Evolutionary conservation across 2,329 filamentous ascomycete genomes (phyloP).

Genomic region (Cladosporium austrohemisphaericum): DNA sequence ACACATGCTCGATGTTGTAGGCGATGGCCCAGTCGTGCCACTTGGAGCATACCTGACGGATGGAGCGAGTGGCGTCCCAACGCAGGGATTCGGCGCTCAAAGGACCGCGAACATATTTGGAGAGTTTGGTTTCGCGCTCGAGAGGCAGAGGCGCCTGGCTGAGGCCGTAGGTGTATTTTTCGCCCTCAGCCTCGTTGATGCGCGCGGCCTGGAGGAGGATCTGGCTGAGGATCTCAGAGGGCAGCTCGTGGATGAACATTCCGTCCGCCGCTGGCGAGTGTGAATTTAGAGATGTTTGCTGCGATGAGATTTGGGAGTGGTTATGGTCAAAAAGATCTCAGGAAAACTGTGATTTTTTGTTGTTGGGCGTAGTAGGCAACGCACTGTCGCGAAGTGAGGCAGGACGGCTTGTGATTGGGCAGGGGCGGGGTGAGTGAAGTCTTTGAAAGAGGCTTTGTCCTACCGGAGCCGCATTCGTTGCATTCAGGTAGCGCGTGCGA

Average conservation of each 20-base stretch:
- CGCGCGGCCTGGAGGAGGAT: constrained; percentile 49
- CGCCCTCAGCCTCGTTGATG: constrained; percentile 46
- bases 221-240: constrained; percentile 49
- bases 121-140: constrained; percentile 40
- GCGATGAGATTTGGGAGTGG: too few relatives aligned
- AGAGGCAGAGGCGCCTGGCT: constrained; percentile 47
- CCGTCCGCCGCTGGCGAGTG: constrained; percentile 4
- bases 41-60: constrained; percentile 47
- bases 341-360: background rate
- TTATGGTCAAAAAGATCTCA: too few relatives aligned
- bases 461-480: constrained; percentile 10
- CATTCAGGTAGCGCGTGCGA: too few relatives aligned
- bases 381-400: constrained; percentile 4
- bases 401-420: constrained; percentile 11
- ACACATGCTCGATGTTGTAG: constrained; percentile 50
- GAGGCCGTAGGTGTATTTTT: constrained; percentile 52
- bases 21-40: constrained; percentile 54
- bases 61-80: constrained; percentile 49
- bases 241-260: constrained; percentile 47
- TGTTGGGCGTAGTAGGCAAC: background rate
- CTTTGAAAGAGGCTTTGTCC: constrained; percentile 16
- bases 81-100: constrained; percentile 49
- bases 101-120: constrained; percentile 50
- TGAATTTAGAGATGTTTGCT: background rate
- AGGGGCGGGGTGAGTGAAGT: constrained; percentile 10